phyloP scores from a whole-genome alignment of 768 basidiomycete species.

The Tremella yokohamensis region DNA sequence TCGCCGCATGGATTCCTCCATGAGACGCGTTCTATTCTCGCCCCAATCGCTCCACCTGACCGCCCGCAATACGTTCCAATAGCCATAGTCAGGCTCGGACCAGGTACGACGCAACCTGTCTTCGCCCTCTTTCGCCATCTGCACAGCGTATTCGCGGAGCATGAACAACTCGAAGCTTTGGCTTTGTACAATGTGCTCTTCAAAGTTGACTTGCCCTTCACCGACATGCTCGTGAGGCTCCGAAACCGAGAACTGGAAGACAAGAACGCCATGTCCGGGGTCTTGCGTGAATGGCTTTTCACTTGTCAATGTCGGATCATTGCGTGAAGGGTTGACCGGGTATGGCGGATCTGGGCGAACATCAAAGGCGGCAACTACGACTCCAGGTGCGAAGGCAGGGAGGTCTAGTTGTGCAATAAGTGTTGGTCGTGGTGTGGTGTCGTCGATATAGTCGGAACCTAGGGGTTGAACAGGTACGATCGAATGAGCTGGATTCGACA shows the following conservation, averaged over 20 bases:
- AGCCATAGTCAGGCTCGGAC: constrained; percentile 6
- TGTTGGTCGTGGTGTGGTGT: constrained; percentile 35
- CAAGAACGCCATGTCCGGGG: constrained; percentile 36
- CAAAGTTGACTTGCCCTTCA: background rate
- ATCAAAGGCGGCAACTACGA: constrained; percentile 27
- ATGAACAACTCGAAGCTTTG: constrained; percentile 39
- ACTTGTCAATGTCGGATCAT: constrained; percentile 10
- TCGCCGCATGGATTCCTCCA: constrained; percentile 28
- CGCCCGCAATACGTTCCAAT: constrained; percentile 21
- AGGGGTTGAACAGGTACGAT: constrained; percentile 36
- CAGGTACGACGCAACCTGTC: constrained; percentile 20
- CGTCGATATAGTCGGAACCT: constrained; percentile 29
- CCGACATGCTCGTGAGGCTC: constrained; percentile 16
- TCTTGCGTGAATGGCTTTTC: constrained; percentile 40
- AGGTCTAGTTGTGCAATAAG: constrained; percentile 36
- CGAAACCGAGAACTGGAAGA: constrained; percentile 32
- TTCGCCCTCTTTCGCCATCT: constrained; percentile 30
- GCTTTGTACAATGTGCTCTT: background rate
- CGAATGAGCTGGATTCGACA: constrained; percentile 24
- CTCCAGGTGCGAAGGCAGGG: constrained; percentile 28
- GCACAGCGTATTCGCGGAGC: constrained; percentile 32
- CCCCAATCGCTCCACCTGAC: constrained; percentile 42
- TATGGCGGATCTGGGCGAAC: constrained; percentile 44
- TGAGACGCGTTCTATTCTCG: constrained; percentile 24
- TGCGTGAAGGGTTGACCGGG: constrained; percentile 12